Evolutionary conservation across 2,329 filamentous ascomycete genomes (phyloP).

Genomic region (Tolypocladium sp.): DNA sequence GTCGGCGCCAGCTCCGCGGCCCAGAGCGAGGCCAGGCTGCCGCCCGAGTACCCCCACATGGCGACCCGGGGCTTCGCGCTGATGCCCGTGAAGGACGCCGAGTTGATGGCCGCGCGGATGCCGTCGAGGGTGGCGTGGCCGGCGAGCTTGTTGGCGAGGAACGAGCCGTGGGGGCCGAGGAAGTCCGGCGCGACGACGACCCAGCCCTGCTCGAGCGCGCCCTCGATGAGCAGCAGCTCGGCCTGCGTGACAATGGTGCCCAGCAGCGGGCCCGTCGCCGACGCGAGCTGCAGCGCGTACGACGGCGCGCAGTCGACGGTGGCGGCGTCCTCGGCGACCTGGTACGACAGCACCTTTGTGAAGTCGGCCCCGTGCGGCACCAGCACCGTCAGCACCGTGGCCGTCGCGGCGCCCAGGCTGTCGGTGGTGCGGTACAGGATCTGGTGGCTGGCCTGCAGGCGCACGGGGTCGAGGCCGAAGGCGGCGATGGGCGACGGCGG

Average conservation of each 20-base stretch:
- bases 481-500: conserved; percentile 11
- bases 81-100: conserved; percentile 17
- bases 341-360: conserved; percentile 28
- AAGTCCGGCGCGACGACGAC: conserved; percentile 38
- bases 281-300: conserved; percentile 11
- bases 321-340: conserved; percentile 29
- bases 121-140: conserved; percentile 34
- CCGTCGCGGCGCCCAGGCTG: conserved; percentile 21
- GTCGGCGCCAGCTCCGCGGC: conserved; percentile 15
- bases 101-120: conserved; percentile 28
- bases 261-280: conserved; percentile 13
- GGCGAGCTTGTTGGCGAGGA: conserved; percentile 27
- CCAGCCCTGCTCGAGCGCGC: conserved; percentile 31
- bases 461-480: conserved; percentile 7
- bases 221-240: conserved; percentile 13
- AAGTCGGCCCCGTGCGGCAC: conserved; percentile 20
- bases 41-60: conserved; percentile 31
- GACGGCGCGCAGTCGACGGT: conserved; percentile 23
- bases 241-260: conserved; percentile 18
- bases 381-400: conserved; percentile 28
- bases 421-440: conserved; percentile 31
- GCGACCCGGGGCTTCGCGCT: conserved; percentile 21
- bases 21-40: conserved; percentile 11
- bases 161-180: conserved; percentile 33
- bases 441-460: conserved; percentile 16